Evolutionary conservation across 1,284 basidiomycete genomes (phyloP), one percentile per base, ranked within the genome.

Genomic region (Rhodotorula sp.): DNA sequence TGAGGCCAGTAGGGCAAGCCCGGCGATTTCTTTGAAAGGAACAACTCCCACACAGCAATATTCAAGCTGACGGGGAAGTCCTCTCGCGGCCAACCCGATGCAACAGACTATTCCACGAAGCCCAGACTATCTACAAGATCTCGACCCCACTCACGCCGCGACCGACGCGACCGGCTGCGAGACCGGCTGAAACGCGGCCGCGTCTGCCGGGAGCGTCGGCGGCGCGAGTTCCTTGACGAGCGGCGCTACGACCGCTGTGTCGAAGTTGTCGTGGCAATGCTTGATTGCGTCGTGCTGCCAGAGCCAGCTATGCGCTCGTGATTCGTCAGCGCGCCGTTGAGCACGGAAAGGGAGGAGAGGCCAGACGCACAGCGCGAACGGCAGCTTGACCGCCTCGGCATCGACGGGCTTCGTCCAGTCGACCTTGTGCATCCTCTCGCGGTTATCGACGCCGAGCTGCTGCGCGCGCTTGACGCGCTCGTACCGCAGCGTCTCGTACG

Each of bases 401-500:
- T 67, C 60, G 34, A 67, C 44, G 5, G 51, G 39, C 46, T 55
- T 57, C 7, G 41, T 27, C 29, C 41, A 67, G 34, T 67, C 66
- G 39, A 61, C 48, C 66, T 62, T 62, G 46, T 67, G 60, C 61
- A 61, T 58, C 46, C 48, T 44, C 25, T 68, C 37, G 32, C 66
- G 41, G 48, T 63, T 68, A n/a, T 57, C 44, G 37, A 63, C 59
- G 44, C 61, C 66, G 7, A 63, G 41, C 46, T 62, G 69, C 57
- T 66, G 64, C 34, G 64, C 64, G 34, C 46, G 54, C 46, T 29
- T 41, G 44, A 70, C 69, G 25, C 68, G 62, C 57, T 70, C 68
- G 39, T 65, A 72, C 7, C 71, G 57, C 60, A 72, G 48, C 22
- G 46, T 37, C 53, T 72, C 50, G 64, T 61, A 72, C 37, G 63